A percentile compares a stretch with the other conserved stretches of the same genome.
phyloP scores from a whole-genome alignment of 768 basidiomycete genomes.

The Serendipita sp. region DNA sequence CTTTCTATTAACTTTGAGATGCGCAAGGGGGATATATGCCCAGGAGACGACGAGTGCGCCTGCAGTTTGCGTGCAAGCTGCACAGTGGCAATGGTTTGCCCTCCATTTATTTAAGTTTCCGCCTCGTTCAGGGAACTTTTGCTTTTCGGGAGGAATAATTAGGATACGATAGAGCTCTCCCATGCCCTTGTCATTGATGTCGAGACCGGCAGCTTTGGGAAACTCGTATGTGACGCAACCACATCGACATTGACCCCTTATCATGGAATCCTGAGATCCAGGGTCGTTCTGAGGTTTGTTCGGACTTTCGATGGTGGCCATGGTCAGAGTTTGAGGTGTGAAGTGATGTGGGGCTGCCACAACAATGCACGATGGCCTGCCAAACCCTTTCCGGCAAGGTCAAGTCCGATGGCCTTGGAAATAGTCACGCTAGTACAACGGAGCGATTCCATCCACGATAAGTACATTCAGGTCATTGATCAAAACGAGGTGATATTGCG shows the following conservation, averaged over 20 bases:
- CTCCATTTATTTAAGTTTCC: constrained; percentile 1
- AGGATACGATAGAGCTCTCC: not conserved
- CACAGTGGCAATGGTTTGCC: constrained; percentile 2
- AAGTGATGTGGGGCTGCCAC: no score
- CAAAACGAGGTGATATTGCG: no score
- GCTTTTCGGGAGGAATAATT: not conserved
- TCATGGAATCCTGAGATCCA: not conserved
- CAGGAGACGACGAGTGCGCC: not conserved
- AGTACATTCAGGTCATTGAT: no score
- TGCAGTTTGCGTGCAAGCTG: not conserved
- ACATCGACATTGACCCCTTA: not conserved
- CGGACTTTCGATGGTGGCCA: not conserved
- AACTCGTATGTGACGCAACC: constrained; percentile 4
- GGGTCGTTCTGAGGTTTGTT: not conserved
- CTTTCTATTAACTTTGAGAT: not conserved
- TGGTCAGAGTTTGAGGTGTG: no score
- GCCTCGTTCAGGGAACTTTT: not conserved
- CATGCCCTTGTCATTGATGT: not conserved
- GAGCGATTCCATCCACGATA: no score
- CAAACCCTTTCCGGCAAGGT: no score
- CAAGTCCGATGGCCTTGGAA: no score
- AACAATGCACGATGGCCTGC: no score
- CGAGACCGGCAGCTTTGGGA: not conserved
- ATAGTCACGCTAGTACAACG: no score
- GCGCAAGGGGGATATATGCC: not conserved